Base-by-base conservation (phyloP, 495 filamentous ascomycete genomes). In the Hyaloscypha bicolor region DNA sequence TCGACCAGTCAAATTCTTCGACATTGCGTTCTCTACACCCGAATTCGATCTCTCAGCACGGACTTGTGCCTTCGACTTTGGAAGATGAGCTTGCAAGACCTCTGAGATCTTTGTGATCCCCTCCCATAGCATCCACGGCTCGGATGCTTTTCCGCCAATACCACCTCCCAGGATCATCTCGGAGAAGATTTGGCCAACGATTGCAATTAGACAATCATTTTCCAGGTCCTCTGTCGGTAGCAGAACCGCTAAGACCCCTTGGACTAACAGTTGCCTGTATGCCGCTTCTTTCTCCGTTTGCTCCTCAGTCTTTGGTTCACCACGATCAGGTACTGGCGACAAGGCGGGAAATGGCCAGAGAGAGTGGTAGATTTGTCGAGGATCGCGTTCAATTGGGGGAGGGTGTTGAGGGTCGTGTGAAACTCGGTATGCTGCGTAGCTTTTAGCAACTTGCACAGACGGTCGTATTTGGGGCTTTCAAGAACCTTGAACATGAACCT, bases 201-300 rank as follows among this genome's bases (percentile, higher is more conserved):
- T 81, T 9, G 90, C 82, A 21, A 91, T 87, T 72, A 97, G 79
- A 74, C 92, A 96, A 57, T 82, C 85, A 76, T 96, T 97, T 72
- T 93, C 88, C 11, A 98, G 83, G 71, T 98, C 94, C 74, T 97
- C 94, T 21, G 92, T 95, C 6, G 95, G 95, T 37, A 99, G 83
- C 30, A 98, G 81, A 53, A 97, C 79, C 5, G 92, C 90, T 55
- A 99, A 79, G 55, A 90, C 83, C 5, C 87, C 90, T 69, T 92
- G 87, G 19, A 91, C 92, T 14, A 97, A 79, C 68, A 97, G 78
- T 72, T 92, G 91, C 74, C 93, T 87, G 79, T 95, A 96, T 62
- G 85, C 81, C 22, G 83, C 82, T 79, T 97, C 93, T 74, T 94
- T 93, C 59, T 90, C 83, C 59, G 78, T 79, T 75, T 96, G 92